phyloP scores from a whole-genome alignment of 2,329 filamentous ascomycete genomes.

The Calonectria hongkongensis region DNA sequence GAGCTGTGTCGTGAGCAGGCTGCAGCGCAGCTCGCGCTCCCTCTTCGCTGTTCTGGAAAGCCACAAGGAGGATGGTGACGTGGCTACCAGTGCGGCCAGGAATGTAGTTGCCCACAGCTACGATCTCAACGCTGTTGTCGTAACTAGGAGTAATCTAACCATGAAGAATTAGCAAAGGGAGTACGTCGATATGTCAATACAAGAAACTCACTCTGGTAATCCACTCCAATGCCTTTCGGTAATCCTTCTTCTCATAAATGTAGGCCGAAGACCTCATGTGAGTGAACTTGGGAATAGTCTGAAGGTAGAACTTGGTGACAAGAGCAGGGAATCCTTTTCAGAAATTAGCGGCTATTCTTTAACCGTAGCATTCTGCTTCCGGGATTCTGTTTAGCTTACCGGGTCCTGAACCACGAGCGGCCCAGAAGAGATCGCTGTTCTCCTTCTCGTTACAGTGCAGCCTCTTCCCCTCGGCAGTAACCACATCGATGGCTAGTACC shows the following conservation, averaged over 20 bases:
- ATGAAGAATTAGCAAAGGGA: neutral
- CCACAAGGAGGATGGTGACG: slow-evolving; percentile 61
- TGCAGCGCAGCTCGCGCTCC: slow-evolving; percentile 60
- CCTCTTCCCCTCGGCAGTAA: slow-evolving; percentile 65
- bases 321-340: slow-evolving; percentile 69
- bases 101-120: slow-evolving; percentile 41
- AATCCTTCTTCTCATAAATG: slow-evolving; percentile 67
- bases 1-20: slow-evolving; percentile 59
- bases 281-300: slow-evolving; percentile 57
- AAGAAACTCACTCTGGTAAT: slow-evolving; percentile 60
- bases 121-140: slow-evolving; percentile 45
- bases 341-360: neutral
- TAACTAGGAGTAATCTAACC: slow-evolving; percentile 39
- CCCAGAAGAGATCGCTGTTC: slow-evolving; percentile 69
- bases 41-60: slow-evolving; percentile 62
- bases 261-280: slow-evolving; percentile 63
- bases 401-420: slow-evolving; percentile 68
- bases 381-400: slow-evolving; percentile 46
- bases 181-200: neutral
- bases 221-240: slow-evolving; percentile 68
- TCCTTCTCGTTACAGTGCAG: slow-evolving; percentile 60
- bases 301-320: slow-evolving; percentile 70
- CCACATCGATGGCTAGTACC: slow-evolving; percentile 67
- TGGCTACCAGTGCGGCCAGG: slow-evolving; percentile 48
- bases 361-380: neutral